phyloP scores from a whole-genome alignment of 257 asterid species.

The Orobanche coerulescens region DNA sequence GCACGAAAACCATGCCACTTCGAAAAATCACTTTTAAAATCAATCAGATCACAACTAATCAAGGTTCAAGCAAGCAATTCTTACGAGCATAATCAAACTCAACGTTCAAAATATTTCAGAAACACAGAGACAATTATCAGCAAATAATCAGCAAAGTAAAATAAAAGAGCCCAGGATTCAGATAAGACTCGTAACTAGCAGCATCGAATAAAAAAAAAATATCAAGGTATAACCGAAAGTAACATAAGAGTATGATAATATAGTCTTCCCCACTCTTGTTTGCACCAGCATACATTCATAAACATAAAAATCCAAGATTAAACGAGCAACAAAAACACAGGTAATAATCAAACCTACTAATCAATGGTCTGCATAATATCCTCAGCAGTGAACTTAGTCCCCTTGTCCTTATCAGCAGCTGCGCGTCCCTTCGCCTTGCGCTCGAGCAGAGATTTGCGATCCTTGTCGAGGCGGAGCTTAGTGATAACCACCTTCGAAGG shows the following conservation, averaged over 20 bases:
- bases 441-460: conserved; percentile 53
- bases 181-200: conserved; percentile 1
- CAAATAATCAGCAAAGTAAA: neutral
- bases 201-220: neutral
- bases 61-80: neutral
- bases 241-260: conserved; percentile 13
- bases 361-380: conserved; percentile 64
- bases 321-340: neutral
- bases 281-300: neutral
- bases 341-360: conserved; percentile 27
- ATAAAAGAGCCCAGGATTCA: neutral
- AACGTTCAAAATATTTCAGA: too few relatives aligned
- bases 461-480: conserved; percentile 65
- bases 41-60: neutral
- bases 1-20: neutral
- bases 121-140: neutral
- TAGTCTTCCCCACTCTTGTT: neutral
- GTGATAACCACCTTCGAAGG: conserved; percentile 59
- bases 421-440: conserved; percentile 74
- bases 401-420: conserved; percentile 66
- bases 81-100: neutral
- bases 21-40: neutral
- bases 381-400: conserved; percentile 57
- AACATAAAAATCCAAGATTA: conserved; percentile 14
- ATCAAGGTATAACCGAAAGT: neutral